phyloP scores from a whole-genome alignment of 2,329 filamentous ascomycete species.

The Verticillium longisporum region DNA sequence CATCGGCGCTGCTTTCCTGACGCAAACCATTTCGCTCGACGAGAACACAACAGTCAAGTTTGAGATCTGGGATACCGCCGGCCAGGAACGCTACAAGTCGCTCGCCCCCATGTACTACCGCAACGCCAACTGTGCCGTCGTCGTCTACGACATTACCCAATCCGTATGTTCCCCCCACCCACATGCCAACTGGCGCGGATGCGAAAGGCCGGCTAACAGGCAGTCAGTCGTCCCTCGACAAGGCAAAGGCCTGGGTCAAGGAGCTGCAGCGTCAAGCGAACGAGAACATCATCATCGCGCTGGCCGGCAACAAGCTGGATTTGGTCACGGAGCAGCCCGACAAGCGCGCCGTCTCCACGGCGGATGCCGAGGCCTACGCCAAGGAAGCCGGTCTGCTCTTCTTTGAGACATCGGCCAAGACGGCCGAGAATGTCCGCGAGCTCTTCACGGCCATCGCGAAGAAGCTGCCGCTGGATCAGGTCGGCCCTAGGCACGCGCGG shows the following conservation, averaged over 20 bases:
- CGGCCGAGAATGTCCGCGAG: conserved; percentile 89
- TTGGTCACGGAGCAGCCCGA: conserved; percentile 90
- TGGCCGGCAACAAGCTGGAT: conserved; percentile 97
- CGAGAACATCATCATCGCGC: conserved; percentile 98
- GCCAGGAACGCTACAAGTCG: conserved; percentile 98
- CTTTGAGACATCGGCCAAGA: conserved; percentile 98
- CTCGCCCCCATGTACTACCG: conserved; percentile 99
- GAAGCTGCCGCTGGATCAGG: conserved; percentile 95
- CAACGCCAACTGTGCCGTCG: conserved; percentile 98
- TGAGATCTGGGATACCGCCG: conserved; percentile 98
- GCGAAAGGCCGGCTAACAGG: conserved; percentile 3
- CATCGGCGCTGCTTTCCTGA: conserved; percentile 96
- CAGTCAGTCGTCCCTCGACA: conserved; percentile 82
- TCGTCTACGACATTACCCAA: conserved; percentile 99
- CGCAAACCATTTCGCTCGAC: conserved; percentile 96
- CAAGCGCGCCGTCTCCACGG: conserved; percentile 84
- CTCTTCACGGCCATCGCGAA: conserved; percentile 96
- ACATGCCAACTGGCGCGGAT: no score
- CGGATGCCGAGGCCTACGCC: conserved; percentile 92
- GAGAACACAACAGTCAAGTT: conserved; percentile 99
- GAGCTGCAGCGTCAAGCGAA: conserved; percentile 98
- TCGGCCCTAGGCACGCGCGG: conserved; percentile 80
- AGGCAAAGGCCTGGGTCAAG: conserved; percentile 99
- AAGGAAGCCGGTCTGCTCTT: conserved; percentile 90
- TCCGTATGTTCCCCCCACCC: conserved; percentile 56